phyloP scores from a whole-genome alignment of 306 rosid genomes.

The Pyrus communis region DNA sequence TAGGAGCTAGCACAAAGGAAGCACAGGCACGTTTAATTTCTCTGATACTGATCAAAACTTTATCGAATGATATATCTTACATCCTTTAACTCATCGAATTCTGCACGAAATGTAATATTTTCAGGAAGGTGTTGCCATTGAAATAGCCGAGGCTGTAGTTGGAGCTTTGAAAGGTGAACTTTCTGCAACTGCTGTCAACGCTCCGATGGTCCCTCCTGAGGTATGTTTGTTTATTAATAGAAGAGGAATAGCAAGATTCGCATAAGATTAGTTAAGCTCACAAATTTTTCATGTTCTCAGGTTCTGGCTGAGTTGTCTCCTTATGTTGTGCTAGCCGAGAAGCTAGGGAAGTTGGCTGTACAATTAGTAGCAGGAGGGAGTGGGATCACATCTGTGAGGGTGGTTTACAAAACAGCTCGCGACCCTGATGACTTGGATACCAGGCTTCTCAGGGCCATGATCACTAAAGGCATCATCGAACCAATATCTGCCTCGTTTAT shows the following conservation, averaged over 20 bases:
- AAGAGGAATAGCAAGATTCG: not conserved
- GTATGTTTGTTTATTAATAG: conserved; percentile 13
- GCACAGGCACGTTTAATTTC: conserved; percentile 56
- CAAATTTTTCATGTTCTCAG: conserved; percentile 23
- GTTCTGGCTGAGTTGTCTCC: conserved; percentile 75
- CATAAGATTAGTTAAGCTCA: not conserved
- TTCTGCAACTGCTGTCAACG: conserved; percentile 95
- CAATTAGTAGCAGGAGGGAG: conserved; percentile 72
- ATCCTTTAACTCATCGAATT: not conserved
- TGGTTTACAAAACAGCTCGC: conserved; percentile 52
- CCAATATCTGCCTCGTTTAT: conserved; percentile 66
- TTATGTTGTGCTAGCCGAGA: conserved; percentile 68
- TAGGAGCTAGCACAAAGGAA: conserved; percentile 97
- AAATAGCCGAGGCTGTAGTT: conserved; percentile 93
- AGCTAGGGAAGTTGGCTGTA: conserved; percentile 66
- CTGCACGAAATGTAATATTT: not conserved
- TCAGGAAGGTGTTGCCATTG: conserved; percentile 95
- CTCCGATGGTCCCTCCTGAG: conserved; percentile 97
- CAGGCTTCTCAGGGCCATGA: conserved; percentile 86
- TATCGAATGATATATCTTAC: not conserved
- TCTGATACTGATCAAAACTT: not conserved
- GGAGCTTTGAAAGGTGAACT: conserved; percentile 89
- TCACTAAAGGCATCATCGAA: conserved; percentile 79
- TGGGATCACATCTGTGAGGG: conserved; percentile 57
- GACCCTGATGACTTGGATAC: conserved; percentile 79